Evolutionary conservation across 208 protist species (phyloP).

Genomic region (Leishmania mexicana): DNA sequence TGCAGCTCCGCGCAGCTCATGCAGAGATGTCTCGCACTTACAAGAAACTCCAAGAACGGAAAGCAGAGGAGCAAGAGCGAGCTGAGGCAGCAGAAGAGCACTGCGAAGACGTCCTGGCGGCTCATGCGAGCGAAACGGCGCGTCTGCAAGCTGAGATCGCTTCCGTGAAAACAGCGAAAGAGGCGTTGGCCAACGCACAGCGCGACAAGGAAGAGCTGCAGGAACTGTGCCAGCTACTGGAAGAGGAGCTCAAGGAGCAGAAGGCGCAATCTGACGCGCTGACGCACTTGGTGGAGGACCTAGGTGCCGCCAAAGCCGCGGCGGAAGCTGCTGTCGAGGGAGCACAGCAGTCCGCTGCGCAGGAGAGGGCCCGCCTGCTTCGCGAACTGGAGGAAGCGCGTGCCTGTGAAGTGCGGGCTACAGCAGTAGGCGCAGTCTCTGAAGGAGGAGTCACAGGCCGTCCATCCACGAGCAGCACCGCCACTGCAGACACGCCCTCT

Average conservation of each 20-base stretch:
- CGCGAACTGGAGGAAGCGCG: slow-evolving; percentile 23
- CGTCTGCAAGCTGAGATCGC: not conserved
- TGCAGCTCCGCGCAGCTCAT: not conserved
- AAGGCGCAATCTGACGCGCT: slow-evolving; percentile 42
- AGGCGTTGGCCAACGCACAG: not conserved
- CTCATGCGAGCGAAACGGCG: not conserved
- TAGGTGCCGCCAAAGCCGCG: slow-evolving; percentile 22
- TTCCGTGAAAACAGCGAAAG: not conserved
- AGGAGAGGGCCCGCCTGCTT: slow-evolving; percentile 14
- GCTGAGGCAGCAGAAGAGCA: not conserved
- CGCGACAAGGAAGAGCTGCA: slow-evolving; percentile 38
- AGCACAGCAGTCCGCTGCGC: slow-evolving; percentile 9
- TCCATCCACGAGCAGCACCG: not conserved
- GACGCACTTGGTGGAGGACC: slow-evolving; percentile 22
- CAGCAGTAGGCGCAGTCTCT: not conserved
- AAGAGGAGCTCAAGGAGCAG: slow-evolving; percentile 44
- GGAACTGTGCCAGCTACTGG: slow-evolving; percentile 42
- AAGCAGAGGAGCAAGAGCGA: not conserved
- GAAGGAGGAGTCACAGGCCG: not conserved
- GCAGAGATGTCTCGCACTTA: not conserved
- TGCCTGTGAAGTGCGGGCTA: slow-evolving; percentile 6
- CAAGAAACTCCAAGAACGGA: not conserved
- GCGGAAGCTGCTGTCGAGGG: slow-evolving; percentile 21
- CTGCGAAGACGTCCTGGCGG: not conserved
- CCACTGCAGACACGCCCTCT: not conserved